Base-by-base conservation (phyloP, 352 stramenopile species). In the Blastocystis sp. region DNA sequence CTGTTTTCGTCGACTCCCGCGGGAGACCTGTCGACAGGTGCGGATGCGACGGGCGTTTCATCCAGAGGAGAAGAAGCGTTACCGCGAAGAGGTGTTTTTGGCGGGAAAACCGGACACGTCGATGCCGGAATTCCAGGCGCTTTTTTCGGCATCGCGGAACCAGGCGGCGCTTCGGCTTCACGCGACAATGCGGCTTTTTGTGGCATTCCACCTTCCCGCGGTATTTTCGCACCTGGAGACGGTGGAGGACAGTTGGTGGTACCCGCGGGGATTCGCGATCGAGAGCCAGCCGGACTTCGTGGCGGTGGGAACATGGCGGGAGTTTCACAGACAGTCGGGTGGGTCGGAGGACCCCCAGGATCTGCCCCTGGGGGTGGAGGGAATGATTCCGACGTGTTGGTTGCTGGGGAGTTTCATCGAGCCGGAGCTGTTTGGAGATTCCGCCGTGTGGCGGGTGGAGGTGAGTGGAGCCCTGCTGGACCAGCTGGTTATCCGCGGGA, bases 171-270 rank as follows among this genome's bases (percentile, higher is more conserved):
- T 78, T 16, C 38, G 67, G 21, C 27, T 38, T 21, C 67, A 78
- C 38, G 46, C 32, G 42, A 63, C 57, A 24, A 21, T 78, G 4
- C 67, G 67, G 14, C 48, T 78, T 16, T 46, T 78, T 2, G 24
- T 40, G 18, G 27, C 21, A 34, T 78, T 61, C 34, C 42, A 59
- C 21, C 42, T 57, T 4, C 67, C 67, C 6, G 24, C 21, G 21
- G 4, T 78, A 4, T 44, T 44, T 21, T 18, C 27, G 16, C 67
- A 78, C 38, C 38, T 78, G 7, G 51, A 63, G 27, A 57, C 9
- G 4, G 29, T 78, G 16, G 67, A 78, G 21, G 46, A 78, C 21
- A 56, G 27, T 16, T 78, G 67, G 67, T 78, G 67, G 67, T 78
- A 78, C 38, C 67, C 67, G 7, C 40, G 21, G 24, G 56, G 8